Percentiles rank a stretch among this genome's conserved stretches.
These are phyloP conservation scores for Ogataea saltuana DNA, from an alignment of 805 yeast species.

Conservation along the genomic window DNA sequence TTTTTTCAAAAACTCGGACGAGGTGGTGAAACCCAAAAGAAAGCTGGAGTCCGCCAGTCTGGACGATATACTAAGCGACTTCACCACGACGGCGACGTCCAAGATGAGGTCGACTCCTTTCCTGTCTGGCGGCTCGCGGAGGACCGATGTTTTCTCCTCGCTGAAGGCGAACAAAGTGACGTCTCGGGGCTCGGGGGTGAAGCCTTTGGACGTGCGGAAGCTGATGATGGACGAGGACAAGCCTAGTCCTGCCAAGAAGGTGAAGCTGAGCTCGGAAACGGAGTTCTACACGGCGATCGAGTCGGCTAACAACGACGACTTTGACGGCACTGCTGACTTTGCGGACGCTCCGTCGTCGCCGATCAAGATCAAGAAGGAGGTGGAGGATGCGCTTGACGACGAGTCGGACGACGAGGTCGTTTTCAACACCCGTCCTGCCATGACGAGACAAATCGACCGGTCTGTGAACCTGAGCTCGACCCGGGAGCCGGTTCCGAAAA, in stretches of 20 bases:
- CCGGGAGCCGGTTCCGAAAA: too few species aligned
- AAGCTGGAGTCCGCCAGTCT: conserved; percentile 50
- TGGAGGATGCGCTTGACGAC: conserved; percentile 27
- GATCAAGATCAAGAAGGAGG: conserved; percentile 17
- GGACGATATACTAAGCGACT: conserved; percentile 69
- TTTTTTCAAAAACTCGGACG: conserved; percentile 46
- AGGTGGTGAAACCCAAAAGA: conserved; percentile 33
- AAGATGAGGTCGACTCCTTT: conserved; percentile 24
- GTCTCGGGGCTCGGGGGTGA: conserved; percentile 32
- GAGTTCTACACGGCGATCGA: conserved; percentile 28
- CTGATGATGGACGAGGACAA: conserved; percentile 26
- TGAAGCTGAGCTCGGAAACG: conserved; percentile 26
- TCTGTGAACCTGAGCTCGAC: conserved; percentile 43
- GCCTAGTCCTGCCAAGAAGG: conserved; percentile 24
- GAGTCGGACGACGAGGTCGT: conserved; percentile 60
- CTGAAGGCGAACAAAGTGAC: conserved; percentile 26
- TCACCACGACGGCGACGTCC: conserved; percentile 35
- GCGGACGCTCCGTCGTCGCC: conserved; percentile 37
- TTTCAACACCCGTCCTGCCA: conserved; percentile 53
- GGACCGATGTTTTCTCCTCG: conserved; percentile 32
- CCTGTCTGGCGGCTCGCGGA: conserved; percentile 19
- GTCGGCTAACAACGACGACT: conserved; percentile 16
- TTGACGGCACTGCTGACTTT: conserved; percentile 10
- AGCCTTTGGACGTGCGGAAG: conserved; percentile 24
- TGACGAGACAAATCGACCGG: conserved; percentile 42